A percentile compares a stretch with the other conserved stretches of the same genome.
Conservation (phyloP, 768 basidiomycete species). For the Lactifluus volemus region DNA sequence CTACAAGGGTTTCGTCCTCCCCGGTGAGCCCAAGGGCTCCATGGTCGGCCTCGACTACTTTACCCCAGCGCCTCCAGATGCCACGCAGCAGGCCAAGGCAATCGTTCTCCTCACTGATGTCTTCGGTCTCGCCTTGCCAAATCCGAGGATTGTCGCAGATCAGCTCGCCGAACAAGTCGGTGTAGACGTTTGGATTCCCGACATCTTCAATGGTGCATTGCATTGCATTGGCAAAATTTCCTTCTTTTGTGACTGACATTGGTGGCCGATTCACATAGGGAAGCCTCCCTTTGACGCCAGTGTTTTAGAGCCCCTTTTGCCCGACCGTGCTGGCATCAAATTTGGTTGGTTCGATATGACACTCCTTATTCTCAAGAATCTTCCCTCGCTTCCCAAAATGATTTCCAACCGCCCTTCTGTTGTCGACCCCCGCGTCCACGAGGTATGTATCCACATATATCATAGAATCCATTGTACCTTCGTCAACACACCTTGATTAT, state of each 20-base stretch:
- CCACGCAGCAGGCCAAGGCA: constrained; percentile 27
- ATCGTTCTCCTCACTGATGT: constrained; percentile 48
- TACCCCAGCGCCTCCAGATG: constrained; percentile 23
- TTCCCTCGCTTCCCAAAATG: constrained; percentile 22
- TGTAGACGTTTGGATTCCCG: constrained; percentile 61
- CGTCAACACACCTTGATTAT: not conserved
- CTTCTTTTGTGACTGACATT: not conserved
- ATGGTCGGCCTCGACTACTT: constrained; percentile 39
- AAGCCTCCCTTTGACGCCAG: constrained; percentile 24
- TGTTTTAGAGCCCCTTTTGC: constrained; percentile 25
- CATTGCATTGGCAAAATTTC: constrained; percentile 3
- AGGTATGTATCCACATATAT: constrained; percentile 17
- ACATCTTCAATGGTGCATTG: constrained; percentile 47
- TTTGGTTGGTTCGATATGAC: constrained; percentile 19
- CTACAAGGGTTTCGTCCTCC: constrained; percentile 34
- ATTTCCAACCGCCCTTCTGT: constrained; percentile 24
- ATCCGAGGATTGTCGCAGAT: constrained; percentile 48
- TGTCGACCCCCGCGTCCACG: constrained; percentile 22
- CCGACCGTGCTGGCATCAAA: constrained; percentile 26
- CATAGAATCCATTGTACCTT: not conserved
- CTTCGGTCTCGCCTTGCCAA: constrained; percentile 42
- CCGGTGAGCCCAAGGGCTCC: constrained; percentile 38
- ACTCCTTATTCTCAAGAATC: constrained; percentile 17
- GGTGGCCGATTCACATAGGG: constrained; percentile 19
- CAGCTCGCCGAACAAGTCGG: constrained; percentile 36